Evolutionary conservation across 2,329 filamentous ascomycete genomes (phyloP).

Genomic region (Davidsoniella australis): DNA sequence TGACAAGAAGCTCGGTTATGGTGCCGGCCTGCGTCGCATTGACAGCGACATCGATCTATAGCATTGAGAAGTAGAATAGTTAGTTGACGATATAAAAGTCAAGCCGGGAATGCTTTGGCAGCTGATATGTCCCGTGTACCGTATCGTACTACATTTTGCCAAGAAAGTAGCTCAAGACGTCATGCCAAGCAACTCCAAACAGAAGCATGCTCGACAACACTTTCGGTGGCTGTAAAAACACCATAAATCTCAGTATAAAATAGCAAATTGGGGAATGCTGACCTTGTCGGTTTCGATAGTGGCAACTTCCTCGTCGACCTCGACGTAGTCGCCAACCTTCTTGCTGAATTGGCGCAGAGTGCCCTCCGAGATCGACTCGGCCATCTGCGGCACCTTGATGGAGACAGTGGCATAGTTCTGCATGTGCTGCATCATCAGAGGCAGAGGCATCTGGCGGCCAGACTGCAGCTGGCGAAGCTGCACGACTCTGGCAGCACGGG

Average conservation of each 20-base stretch:
- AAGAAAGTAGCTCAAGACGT: background rate
- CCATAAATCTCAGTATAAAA: background rate
- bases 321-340: slow-evolving; percentile 79
- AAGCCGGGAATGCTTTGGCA: background rate
- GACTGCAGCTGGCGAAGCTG: slow-evolving; percentile 24
- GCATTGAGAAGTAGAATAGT: background rate
- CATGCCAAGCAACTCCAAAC: background rate
- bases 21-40: slow-evolving; percentile 83
- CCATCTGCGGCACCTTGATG: slow-evolving; percentile 94
- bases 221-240: background rate
- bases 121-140: background rate
- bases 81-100: background rate
- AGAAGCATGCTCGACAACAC: background rate
- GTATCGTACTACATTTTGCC: background rate
- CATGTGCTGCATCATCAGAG: slow-evolving; percentile 36
- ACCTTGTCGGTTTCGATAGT: slow-evolving; percentile 99
- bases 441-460: slow-evolving; percentile 25
- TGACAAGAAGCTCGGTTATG: slow-evolving; percentile 81
- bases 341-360: slow-evolving; percentile 94
- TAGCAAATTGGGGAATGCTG: slow-evolving; percentile 15
- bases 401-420: slow-evolving; percentile 60
- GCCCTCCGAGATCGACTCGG: slow-evolving; percentile 94
- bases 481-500: slow-evolving; percentile 27
- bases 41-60: slow-evolving; percentile 84
- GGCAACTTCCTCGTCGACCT: slow-evolving; percentile 92